Conservation (phyloP, 2,329 filamentous ascomycete genomes). For the Arthrobotrys sphaeroides region DNA sequence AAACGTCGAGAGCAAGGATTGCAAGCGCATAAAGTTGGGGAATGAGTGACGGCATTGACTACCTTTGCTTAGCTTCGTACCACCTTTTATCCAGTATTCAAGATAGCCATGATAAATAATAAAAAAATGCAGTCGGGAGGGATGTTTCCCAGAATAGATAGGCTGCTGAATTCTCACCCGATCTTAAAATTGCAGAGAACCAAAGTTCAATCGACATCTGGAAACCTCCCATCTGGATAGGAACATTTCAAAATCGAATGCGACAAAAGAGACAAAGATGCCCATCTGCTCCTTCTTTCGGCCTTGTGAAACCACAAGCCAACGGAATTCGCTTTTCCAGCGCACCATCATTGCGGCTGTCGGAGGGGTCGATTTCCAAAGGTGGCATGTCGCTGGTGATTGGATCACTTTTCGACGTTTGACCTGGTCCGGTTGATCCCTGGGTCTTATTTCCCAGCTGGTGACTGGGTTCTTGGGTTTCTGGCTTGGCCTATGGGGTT, state of each 20-base stretch:
- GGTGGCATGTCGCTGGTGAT: slow-evolving; percentile 51
- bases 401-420: slow-evolving; percentile 42
- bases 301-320: slow-evolving; percentile 45
- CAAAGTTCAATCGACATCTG: slow-evolving; percentile 20
- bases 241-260: slow-evolving; percentile 9
- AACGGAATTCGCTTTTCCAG: slow-evolving; percentile 39
- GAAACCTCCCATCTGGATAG: not conserved
- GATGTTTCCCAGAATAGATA: slow-evolving; percentile 42
- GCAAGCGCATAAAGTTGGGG: slow-evolving; percentile 26
- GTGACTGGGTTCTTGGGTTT: slow-evolving; percentile 16
- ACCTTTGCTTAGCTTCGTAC: slow-evolving; percentile 28
- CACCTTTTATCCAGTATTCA: slow-evolving; percentile 21
- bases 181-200: slow-evolving; percentile 37
- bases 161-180: slow-evolving; percentile 28
- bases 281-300: slow-evolving; percentile 34
- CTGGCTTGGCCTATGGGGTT: slow-evolving; percentile 36
- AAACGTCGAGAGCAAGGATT: slow-evolving; percentile 16
- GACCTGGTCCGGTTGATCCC: slow-evolving; percentile 30
- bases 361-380: slow-evolving; percentile 31
- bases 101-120: slow-evolving; percentile 11
- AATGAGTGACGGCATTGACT: slow-evolving; percentile 39
- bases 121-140: slow-evolving; percentile 3
- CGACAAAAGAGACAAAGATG: slow-evolving; percentile 13
- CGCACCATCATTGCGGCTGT: slow-evolving; percentile 7
- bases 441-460: slow-evolving; percentile 44